phyloP scores from a whole-genome alignment of 2,329 filamentous ascomycete species.

The Clarireedia hainanense region DNA sequence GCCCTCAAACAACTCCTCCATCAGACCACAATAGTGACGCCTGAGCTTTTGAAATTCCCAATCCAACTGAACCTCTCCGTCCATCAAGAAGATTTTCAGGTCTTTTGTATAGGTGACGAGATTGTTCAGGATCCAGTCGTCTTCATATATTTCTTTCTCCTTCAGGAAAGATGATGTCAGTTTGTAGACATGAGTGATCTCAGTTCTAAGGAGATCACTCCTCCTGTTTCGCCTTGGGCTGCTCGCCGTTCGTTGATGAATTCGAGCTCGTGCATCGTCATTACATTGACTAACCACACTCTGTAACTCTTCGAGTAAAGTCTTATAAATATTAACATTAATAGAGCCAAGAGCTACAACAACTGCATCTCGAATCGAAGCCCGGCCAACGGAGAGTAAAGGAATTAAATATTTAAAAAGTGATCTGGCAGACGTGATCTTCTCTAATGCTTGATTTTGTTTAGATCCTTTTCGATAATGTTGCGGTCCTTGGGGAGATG shows the following conservation, averaged over 20 bases:
- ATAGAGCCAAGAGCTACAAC: slow-evolving; percentile 90
- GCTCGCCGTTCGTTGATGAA: slow-evolving; percentile 81
- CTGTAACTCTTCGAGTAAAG: slow-evolving; percentile 81
- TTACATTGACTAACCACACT: slow-evolving; percentile 79
- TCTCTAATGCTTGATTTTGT: slow-evolving; percentile 59
- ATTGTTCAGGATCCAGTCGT: slow-evolving; percentile 86
- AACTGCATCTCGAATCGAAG: slow-evolving; percentile 79
- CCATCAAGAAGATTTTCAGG: slow-evolving; percentile 87
- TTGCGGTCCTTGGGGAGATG: slow-evolving; percentile 52
- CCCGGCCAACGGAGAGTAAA: slow-evolving; percentile 70
- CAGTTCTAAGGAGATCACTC: slow-evolving; percentile 81
- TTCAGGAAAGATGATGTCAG: slow-evolving; percentile 85
- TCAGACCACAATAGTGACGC: slow-evolving; percentile 86
- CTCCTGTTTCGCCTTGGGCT: slow-evolving; percentile 73
- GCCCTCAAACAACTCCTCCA: slow-evolving; percentile 88
- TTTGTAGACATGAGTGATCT: slow-evolving; percentile 94
- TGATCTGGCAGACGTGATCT: slow-evolving; percentile 79
- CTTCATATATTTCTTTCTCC: slow-evolving; percentile 67
- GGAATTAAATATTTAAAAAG: slow-evolving; percentile 90
- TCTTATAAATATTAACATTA: slow-evolving; percentile 88
- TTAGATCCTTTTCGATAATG: slow-evolving; percentile 79
- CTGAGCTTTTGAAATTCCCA: slow-evolving; percentile 89
- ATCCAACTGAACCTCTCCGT: slow-evolving; percentile 88
- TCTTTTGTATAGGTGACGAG: slow-evolving; percentile 87
- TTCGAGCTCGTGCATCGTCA: slow-evolving; percentile 76